Conservation (phyloP, 1,139 yeast genomes). For the Magnusiomyces paraingens region DNA sequence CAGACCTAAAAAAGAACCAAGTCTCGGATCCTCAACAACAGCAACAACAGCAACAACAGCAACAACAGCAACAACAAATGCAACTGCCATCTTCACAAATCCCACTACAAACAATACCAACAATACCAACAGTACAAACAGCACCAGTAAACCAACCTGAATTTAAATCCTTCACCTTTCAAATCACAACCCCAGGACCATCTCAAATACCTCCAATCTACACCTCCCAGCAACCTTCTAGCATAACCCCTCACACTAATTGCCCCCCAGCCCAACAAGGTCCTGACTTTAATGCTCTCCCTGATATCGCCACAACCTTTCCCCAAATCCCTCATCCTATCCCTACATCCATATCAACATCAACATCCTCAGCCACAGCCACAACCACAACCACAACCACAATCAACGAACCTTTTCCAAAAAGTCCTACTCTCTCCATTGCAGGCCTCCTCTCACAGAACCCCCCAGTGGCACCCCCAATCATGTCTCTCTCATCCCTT, state of each 20-base stretch:
- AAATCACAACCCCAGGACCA: not conserved
- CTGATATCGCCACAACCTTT: too few species aligned
- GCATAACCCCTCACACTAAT: not conserved
- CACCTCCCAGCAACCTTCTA: not conserved
- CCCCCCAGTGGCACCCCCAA: not conserved
- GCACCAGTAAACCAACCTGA: not conserved
- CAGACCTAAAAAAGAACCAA: not conserved
- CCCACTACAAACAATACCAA: too few species aligned
- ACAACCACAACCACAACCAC: not conserved
- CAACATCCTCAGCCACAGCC: not conserved
- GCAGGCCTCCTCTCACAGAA: not conserved
- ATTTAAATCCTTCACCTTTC: not conserved
- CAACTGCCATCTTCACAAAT: too few species aligned
- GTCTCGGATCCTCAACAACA: not conserved
- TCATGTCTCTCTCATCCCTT: not conserved
- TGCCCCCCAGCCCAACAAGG: not conserved
- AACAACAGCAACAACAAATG: not conserved
- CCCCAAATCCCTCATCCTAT: not conserved
- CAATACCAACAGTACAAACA: not conserved
- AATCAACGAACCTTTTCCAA: not conserved
- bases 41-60: not conserved
- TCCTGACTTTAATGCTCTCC: not conserved
- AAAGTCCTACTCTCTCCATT: not conserved
- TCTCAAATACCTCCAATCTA: not conserved
- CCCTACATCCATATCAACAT: not conserved